Evolutionary conservation across 495 filamentous ascomycete genomes (phyloP), one percentile per base, ranked within the genome.

Genomic region (Aspergillus hancockii): DNA sequence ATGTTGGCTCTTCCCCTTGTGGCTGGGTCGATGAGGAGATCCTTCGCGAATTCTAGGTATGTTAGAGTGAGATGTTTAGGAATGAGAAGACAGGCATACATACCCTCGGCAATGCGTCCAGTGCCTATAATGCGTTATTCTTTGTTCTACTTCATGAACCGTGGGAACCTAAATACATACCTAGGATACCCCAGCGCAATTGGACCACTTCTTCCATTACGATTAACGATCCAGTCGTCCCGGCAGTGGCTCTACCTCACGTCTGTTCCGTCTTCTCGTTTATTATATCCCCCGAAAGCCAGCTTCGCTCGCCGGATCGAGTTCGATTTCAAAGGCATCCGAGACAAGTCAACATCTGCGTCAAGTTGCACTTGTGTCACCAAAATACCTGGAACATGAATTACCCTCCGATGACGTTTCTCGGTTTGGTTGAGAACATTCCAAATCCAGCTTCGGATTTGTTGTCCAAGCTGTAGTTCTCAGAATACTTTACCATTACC

Each of bases 11-110:
- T 22, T 12, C 14, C 25, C 4, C 89, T 86, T 22, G 73, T 80
- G 19, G 81, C 75, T 6, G 90, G 88, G 69, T 88, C 84, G 66
- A 82, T 74, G 57, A 88, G 83, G 28, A 94, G 82, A 67, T 92
- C 90, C 71, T 85, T 85, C 49, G 83, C 76, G 77, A 93, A 93
- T 46, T 75, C 81, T 73, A 83, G 76, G 41, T 84, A 83, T 55
- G 88, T 89, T 88, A 60, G 30, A 34, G n/a, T n/a, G n/a, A n/a
- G n/a, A n/a, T n/a, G n/a, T n/a, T n/a, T n/a, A n/a, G n/a, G n/a
- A n/a, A n/a, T n/a, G n/a, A n/a, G n/a, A n/a, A n/a, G n/a, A 14
- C 16, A 22, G 12, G 12, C 36, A 40, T 13, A 14, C 54, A 22
- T 58, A 61, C 60, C 41, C 31, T 51, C 46, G 7, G 49, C 45